Evolutionary conservation across 2,329 filamentous ascomycete genomes (phyloP).

Genomic region (Claviceps arundinis): DNA sequence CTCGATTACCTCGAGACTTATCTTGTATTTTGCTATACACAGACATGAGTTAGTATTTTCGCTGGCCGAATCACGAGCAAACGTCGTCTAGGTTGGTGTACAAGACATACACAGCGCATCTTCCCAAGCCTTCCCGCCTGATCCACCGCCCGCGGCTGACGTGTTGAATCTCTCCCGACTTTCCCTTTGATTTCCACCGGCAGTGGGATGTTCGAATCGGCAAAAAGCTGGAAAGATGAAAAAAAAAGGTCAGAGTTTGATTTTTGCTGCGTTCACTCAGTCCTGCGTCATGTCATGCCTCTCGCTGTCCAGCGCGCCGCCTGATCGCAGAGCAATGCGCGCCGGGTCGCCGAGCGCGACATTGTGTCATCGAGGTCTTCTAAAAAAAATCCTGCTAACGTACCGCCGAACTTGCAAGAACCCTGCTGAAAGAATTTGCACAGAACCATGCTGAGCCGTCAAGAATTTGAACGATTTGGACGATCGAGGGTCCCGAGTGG

Average conservation of each 20-base stretch:
- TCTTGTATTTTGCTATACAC: conserved; percentile 27
- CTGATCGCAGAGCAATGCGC: neutral
- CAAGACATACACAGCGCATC: conserved; percentile 12
- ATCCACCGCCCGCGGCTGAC: conserved; percentile 19
- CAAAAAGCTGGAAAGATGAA: conserved; percentile 29
- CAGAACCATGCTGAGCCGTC: conserved; percentile 21
- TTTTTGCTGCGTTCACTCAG: neutral
- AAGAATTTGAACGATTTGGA: neutral
- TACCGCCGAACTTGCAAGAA: conserved; percentile 36
- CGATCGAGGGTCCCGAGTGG: conserved; percentile 1
- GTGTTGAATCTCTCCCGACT: conserved; percentile 44
- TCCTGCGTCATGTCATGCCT: neutral
- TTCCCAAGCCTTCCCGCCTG: conserved; percentile 13
- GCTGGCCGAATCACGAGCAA: neutral
- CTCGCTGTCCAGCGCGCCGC: neutral
- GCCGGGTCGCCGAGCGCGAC: neutral
- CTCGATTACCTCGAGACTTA: conserved; percentile 47
- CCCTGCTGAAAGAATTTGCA: conserved; percentile 39
- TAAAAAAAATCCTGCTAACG: too few species aligned
- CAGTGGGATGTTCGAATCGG: conserved; percentile 39
- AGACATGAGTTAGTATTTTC: conserved; percentile 2
- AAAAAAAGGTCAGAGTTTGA: neutral
- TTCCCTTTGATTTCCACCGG: conserved; percentile 21
- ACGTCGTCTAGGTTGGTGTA: neutral
- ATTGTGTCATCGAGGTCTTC: neutral